Conservation (phyloP, 176 grass and related monocot genomes). For the Zea luxurians region DNA sequence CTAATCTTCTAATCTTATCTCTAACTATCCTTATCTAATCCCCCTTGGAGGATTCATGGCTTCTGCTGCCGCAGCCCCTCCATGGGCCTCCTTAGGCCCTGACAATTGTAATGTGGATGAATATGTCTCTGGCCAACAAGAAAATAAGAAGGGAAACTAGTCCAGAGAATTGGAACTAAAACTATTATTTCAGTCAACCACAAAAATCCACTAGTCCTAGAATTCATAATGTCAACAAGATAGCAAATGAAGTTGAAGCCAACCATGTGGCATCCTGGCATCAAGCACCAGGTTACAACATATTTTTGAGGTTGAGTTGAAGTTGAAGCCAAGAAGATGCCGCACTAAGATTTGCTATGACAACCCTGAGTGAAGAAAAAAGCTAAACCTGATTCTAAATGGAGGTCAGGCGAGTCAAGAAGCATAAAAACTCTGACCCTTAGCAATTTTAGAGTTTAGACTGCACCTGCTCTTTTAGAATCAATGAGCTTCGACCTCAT, state of each 20-base stretch:
- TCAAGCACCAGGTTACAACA: background rate
- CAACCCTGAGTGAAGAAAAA: background rate
- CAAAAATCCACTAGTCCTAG: conserved; percentile 7
- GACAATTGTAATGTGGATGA: background rate
- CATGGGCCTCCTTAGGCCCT: too few species aligned
- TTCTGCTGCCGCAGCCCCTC: too few species aligned
- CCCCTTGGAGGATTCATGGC: too few species aligned
- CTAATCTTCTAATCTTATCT: too few species aligned
- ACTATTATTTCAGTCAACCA: conserved; percentile 2
- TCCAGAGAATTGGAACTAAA: conserved; percentile 5
- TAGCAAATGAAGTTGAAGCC: background rate
- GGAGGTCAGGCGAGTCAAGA: background rate
- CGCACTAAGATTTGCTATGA: conserved; percentile 4
- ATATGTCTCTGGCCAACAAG: conserved; percentile 20
- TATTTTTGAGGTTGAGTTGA: background rate
- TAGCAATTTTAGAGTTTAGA: conserved; percentile 16
- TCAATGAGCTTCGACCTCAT: conserved; percentile 17
- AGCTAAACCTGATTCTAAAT: background rate
- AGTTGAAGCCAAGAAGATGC: conserved; percentile 14
- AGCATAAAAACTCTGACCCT: conserved; percentile 6
- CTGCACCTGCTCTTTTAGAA: background rate
- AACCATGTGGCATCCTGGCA: background rate
- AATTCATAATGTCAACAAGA: conserved; percentile 2
- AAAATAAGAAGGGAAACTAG: background rate
- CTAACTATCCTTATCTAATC: too few species aligned